Evolutionary conservation across 108 stramenopile species (phyloP).

Genomic region (Hondaea fermentalgiana): DNA sequence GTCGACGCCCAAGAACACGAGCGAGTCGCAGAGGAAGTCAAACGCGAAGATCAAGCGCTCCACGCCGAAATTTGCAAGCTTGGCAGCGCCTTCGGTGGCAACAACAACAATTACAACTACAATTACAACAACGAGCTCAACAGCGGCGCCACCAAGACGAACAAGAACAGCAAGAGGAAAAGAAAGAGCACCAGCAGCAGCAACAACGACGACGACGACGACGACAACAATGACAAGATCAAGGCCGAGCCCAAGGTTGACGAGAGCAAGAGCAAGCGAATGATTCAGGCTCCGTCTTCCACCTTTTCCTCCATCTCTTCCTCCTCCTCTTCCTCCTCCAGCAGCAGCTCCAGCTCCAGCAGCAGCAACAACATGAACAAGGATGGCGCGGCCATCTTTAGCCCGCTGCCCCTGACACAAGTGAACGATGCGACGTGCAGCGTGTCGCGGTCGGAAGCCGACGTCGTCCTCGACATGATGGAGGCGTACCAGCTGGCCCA

Average conservation of each 20-base stretch:
- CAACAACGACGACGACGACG: too few relatives aligned
- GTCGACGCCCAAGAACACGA: not conserved
- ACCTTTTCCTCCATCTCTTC: not conserved
- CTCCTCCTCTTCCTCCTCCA: too few relatives aligned
- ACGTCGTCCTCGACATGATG: not conserved
- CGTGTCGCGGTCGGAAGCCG: not conserved
- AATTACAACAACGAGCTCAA: not conserved
- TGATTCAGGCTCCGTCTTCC: not conserved
- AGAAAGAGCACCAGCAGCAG: not conserved
- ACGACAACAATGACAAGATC: too few relatives aligned
- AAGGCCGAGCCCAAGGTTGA: too few relatives aligned
- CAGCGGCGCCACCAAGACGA: not conserved
- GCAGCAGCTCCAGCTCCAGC: too few relatives aligned
- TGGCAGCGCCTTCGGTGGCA: too few relatives aligned
- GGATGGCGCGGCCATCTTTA: too few relatives aligned
- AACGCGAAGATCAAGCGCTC: too few relatives aligned
- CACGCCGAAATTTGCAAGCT: too few relatives aligned
- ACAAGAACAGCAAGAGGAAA: not conserved
- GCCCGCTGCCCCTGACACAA: not conserved
- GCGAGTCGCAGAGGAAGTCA: too few relatives aligned
- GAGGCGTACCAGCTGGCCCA: not conserved
- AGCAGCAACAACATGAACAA: too few relatives aligned
- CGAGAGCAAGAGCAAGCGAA: not conserved
- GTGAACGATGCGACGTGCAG: not conserved
- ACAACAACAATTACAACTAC: not conserved